Conservation (phyloP, 495 filamentous ascomycete genomes). For the Amniculicola lignicola region DNA sequence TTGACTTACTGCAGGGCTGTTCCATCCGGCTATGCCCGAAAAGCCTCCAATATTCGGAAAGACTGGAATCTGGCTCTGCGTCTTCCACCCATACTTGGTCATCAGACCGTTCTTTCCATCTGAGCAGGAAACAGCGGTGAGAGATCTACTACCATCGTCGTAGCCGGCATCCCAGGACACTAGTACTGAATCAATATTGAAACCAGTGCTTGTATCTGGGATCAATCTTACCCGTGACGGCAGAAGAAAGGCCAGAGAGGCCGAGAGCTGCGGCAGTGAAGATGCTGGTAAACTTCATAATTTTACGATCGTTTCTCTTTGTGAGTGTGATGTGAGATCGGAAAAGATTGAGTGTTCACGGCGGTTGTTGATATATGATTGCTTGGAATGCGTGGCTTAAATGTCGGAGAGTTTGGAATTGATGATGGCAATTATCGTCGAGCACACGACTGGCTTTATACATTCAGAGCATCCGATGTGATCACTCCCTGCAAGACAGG, state of each 20-base stretch:
- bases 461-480: no score
- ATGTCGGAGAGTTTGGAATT: neutral
- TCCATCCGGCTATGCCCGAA: slow-evolving; percentile 57
- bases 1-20: slow-evolving; percentile 45
- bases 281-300: slow-evolving; percentile 53
- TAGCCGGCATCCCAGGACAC: slow-evolving; percentile 61
- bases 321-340: neutral
- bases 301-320: slow-evolving; percentile 35
- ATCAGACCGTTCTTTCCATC: slow-evolving; percentile 59
- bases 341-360: neutral
- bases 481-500: no score
- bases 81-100: slow-evolving; percentile 49
- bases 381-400: neutral
- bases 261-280: slow-evolving; percentile 28
- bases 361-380: neutral
- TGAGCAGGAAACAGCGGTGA: slow-evolving; percentile 53
- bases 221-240: slow-evolving; percentile 34
- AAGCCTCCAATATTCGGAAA: slow-evolving; percentile 56
- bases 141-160: slow-evolving; percentile 48
- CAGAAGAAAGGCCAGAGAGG: slow-evolving; percentile 42
- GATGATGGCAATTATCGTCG: neutral
- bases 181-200: slow-evolving; percentile 18
- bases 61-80: slow-evolving; percentile 33
- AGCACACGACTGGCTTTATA: slow-evolving; percentile 18
- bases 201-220: neutral